Conservation (phyloP, 352 stramenopile species). For the Phytophthora macrochlamydospora region DNA sequence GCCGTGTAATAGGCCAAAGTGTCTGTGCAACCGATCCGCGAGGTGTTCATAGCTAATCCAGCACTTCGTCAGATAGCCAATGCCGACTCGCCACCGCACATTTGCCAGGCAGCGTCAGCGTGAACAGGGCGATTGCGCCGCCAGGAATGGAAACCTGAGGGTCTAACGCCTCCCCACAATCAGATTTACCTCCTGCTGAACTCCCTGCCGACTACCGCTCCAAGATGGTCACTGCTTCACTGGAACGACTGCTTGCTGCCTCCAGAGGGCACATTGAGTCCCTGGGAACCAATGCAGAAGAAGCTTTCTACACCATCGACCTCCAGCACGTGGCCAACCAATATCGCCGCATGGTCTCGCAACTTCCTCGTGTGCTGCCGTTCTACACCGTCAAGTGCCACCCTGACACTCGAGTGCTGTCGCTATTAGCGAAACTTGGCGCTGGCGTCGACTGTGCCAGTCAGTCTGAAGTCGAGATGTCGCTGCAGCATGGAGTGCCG, state of each 20-base stretch:
- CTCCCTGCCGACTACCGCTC: neutral
- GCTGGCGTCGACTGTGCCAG: slow-evolving; percentile 90
- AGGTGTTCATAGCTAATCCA: slow-evolving; percentile 6
- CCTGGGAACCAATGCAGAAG: slow-evolving; percentile 37
- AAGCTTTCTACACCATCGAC: slow-evolving; percentile 73
- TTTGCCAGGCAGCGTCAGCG: neutral
- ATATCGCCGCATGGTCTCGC: slow-evolving; percentile 50
- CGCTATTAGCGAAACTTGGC: slow-evolving; percentile 48
- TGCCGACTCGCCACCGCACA: slow-evolving; percentile 25
- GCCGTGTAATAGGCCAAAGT: too few species aligned
- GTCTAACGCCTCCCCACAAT: slow-evolving; percentile 1
- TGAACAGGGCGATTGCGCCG: slow-evolving; percentile 2
- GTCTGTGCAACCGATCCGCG: too few species aligned
- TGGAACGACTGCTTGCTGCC: slow-evolving; percentile 13
- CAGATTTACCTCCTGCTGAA: slow-evolving; percentile 5
- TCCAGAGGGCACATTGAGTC: slow-evolving; percentile 35
- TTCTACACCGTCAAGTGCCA: slow-evolving; percentile 95
- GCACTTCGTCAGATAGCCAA: slow-evolving; percentile 20
- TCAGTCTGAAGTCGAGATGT: slow-evolving; percentile 73
- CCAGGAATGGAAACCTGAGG: neutral
- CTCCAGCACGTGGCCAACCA: slow-evolving; percentile 53
- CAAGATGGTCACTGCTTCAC: slow-evolving; percentile 11
- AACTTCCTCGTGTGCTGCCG: slow-evolving; percentile 54
- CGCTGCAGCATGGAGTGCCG: slow-evolving; percentile 55
- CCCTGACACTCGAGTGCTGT: slow-evolving; percentile 64